Conservation (phyloP, 208 protist genomes). For the Tetramitus jugosus region DNA sequence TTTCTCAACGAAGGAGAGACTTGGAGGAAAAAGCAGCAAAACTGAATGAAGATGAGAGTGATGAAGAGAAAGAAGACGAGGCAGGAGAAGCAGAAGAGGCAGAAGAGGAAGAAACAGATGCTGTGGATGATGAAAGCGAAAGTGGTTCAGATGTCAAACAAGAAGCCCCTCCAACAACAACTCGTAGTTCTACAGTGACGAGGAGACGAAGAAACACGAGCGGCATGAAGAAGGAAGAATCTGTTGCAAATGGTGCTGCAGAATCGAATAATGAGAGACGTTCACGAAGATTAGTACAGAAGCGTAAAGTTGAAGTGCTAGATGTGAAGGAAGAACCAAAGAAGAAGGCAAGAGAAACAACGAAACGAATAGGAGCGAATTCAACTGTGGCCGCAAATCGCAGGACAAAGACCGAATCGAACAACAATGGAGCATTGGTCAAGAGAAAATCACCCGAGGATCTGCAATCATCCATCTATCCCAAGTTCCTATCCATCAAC, state of each 20-base stretch:
- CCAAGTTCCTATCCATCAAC: too few species aligned
- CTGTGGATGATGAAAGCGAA: too few species aligned
- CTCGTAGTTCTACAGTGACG: too few species aligned
- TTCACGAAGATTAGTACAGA: not conserved
- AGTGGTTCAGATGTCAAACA: too few species aligned
- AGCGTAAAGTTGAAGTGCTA: not conserved
- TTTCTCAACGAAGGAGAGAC: not conserved
- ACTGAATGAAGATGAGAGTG: not conserved
- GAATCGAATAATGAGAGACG: not conserved
- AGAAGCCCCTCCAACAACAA: too few species aligned
- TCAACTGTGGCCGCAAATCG: not conserved
- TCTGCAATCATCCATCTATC: not conserved
- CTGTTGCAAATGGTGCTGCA: not conserved
- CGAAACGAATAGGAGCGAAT: not conserved
- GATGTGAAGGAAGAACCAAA: not conserved
- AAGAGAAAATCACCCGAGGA: not conserved
- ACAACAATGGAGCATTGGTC: too few species aligned
- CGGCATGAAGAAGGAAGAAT: not conserved
- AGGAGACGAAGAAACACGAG: not conserved
- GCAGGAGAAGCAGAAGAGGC: not conserved
- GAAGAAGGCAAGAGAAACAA: not conserved
- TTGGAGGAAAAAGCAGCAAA: not conserved
- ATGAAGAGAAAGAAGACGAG: not conserved
- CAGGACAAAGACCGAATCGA: too few species aligned
- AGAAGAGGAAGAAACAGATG: too few species aligned